Percentiles rank a stretch among this genome's conserved stretches.
Conservation (phyloP, 805 yeast species). For the Starmera amethionina region DNA sequence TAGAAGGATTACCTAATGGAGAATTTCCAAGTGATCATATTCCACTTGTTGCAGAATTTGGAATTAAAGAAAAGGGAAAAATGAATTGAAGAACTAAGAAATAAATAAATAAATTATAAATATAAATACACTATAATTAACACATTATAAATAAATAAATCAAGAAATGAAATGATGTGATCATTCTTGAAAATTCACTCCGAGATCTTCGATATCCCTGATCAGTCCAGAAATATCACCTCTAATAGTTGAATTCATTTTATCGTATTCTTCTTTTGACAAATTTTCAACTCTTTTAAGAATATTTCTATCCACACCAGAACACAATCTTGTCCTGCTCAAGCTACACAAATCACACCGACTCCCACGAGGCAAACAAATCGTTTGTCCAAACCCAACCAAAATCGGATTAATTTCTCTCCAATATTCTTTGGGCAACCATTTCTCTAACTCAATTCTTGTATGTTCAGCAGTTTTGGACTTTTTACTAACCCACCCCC, state of each 20-base stretch:
- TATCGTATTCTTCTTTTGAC: constrained; percentile 9
- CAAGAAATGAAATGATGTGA: no score
- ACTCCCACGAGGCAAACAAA: constrained; percentile 63
- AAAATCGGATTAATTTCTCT: constrained; percentile 72
- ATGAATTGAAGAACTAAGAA: neutral
- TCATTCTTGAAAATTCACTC: neutral
- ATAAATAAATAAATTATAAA: neutral
- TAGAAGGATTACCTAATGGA: constrained; percentile 42
- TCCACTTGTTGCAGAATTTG: constrained; percentile 29
- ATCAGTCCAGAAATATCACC: constrained; percentile 32
- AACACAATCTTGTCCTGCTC: constrained; percentile 44
- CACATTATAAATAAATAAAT: neutral
- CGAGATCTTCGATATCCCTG: constrained; percentile 25
- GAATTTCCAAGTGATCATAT: constrained; percentile 51
- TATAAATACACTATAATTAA: neutral
- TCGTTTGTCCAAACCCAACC: constrained; percentile 90
- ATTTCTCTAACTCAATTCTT: constrained; percentile 52
- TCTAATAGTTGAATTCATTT: constrained; percentile 22
- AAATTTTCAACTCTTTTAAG: constrained; percentile 21
- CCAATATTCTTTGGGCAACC: constrained; percentile 76
- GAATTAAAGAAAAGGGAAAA: constrained; percentile 7
- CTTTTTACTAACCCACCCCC: constrained; percentile 58
- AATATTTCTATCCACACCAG: constrained; percentile 41
- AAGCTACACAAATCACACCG: constrained; percentile 66
- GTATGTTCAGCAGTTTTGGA: constrained; percentile 68